Evolutionary conservation across 805 yeast species (phyloP).

Genomic region (Candida quercuum): DNA sequence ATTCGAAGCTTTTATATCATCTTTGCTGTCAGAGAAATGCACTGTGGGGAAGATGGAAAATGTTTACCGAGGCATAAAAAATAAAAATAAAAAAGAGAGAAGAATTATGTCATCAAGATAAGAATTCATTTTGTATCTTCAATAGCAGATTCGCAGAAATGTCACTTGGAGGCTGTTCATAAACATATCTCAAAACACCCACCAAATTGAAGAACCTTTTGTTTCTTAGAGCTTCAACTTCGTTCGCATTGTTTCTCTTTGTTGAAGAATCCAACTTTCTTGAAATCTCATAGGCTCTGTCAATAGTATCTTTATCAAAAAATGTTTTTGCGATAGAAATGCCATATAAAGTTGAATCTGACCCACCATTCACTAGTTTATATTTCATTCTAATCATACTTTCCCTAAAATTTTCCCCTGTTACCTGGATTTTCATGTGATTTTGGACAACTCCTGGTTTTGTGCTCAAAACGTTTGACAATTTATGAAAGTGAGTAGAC

Average conservation of each 20-base stretch:
- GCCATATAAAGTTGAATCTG: conserved; percentile 27
- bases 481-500: conserved; percentile 41
- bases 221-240: conserved; percentile 8
- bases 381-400: conserved; percentile 27
- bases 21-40: no score
- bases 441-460: conserved; percentile 31
- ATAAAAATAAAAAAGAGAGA: no score
- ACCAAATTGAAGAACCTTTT: conserved; percentile 25
- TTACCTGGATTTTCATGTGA: conserved; percentile 30
- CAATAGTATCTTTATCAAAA: conserved; percentile 22
- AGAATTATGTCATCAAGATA: conserved; percentile 8
- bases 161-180: conserved; percentile 6
- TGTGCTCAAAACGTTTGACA: conserved; percentile 30
- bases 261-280: conserved; percentile 8
- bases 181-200: conserved; percentile 18
- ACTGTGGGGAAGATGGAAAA: no score
- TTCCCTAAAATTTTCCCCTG: conserved; percentile 8
- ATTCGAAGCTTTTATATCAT: no score
- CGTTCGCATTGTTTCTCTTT: conserved; percentile 1
- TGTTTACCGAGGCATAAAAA: no score
- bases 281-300: conserved; percentile 25
- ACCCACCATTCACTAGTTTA: conserved; percentile 18
- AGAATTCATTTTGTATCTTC: conserved; percentile 23
- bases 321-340: conserved; percentile 23
- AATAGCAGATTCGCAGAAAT: conserved; percentile 14